phyloP scores from a whole-genome alignment of 306 rosid genomes.

The Quillaja saponaria region DNA sequence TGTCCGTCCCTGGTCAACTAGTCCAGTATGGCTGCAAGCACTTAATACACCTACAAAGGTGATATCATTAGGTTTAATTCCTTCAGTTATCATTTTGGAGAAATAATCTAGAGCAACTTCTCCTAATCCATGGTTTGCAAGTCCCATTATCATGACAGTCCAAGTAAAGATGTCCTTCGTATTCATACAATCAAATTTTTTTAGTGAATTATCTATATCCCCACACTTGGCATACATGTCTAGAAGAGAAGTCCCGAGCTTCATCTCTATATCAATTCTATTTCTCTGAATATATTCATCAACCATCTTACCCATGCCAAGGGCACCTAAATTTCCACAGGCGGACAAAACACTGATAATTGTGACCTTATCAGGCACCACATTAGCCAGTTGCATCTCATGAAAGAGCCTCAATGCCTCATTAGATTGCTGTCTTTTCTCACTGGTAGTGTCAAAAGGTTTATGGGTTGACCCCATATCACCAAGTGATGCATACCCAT shows the following conservation, averaged over 20 bases:
- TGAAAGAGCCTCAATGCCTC: slow-evolving; percentile 30
- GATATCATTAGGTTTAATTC: slow-evolving; percentile 30
- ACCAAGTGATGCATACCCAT: slow-evolving; percentile 30
- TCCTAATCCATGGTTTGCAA: slow-evolving; percentile 31
- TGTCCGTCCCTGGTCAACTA: slow-evolving; percentile 22
- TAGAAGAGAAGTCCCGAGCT: slow-evolving; percentile 29
- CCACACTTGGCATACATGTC: slow-evolving; percentile 41
- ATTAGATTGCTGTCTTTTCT: slow-evolving; percentile 10
- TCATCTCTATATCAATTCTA: slow-evolving; percentile 18
- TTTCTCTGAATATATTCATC: slow-evolving; percentile 30
- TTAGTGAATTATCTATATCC: slow-evolving; percentile 26
- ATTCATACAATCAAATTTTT: slow-evolving; percentile 15
- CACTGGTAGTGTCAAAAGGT: not conserved
- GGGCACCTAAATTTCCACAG: slow-evolving; percentile 31
- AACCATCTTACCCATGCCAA: slow-evolving; percentile 29
- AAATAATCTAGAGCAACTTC: slow-evolving; percentile 22
- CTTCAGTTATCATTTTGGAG: slow-evolving; percentile 26
- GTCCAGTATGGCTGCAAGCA: slow-evolving; percentile 35
- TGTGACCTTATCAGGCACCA: slow-evolving; percentile 29
- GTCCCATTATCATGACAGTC: slow-evolving; percentile 29
- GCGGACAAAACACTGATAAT: slow-evolving; percentile 21
- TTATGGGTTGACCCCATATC: slow-evolving; percentile 10
- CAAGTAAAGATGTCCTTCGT: slow-evolving; percentile 26
- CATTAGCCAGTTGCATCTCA: slow-evolving; percentile 20
- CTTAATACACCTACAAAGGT: slow-evolving; percentile 29